A percentile compares a stretch with the other conserved stretches of the same genome.
Evolutionary conservation across 2,329 filamentous ascomycete genomes (phyloP).

Genomic region (Apiospora malaysiana): DNA sequence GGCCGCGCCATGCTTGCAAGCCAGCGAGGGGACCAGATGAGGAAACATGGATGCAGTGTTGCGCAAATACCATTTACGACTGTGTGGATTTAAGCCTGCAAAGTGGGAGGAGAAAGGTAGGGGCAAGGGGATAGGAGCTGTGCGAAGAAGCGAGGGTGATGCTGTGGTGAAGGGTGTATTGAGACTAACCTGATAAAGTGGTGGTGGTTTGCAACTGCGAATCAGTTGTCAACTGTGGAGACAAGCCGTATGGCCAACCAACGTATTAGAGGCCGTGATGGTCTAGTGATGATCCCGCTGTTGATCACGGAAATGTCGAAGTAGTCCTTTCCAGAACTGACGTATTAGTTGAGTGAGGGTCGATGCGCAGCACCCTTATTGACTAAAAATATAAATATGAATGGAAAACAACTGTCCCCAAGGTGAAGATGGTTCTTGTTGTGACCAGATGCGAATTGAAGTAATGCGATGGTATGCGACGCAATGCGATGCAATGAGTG

Average conservation of each 20-base stretch:
- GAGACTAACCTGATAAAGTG: slow-evolving; percentile 18
- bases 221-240: slow-evolving; percentile 3
- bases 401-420: not conserved
- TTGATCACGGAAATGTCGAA: slow-evolving; percentile 3
- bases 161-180: not conserved
- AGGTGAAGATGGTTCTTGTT: not conserved
- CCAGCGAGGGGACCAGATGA: not conserved
- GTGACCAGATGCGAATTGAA: slow-evolving; percentile 10
- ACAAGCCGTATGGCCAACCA: slow-evolving; percentile 6
- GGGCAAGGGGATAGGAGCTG: not conserved
- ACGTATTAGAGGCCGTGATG: slow-evolving; percentile 10
- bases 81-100: slow-evolving; percentile 2
- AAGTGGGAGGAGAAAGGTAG: not conserved
- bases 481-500: slow-evolving; percentile 3
- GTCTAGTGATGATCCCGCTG: slow-evolving; percentile 10
- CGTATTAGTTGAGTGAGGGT: not conserved
- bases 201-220: slow-evolving; percentile 17
- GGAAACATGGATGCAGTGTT: slow-evolving; percentile 12
- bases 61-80: slow-evolving; percentile 15
- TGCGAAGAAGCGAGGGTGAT: not conserved
- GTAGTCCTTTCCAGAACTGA: not conserved
- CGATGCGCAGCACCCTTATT: slow-evolving; percentile 4
- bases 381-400: not conserved
- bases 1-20: slow-evolving; percentile 9
- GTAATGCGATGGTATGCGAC: slow-evolving; percentile 6